These are phyloP conservation scores for Salix viminalis DNA, from an alignment of 345 rosid species.

Conservation along the genomic window DNA sequence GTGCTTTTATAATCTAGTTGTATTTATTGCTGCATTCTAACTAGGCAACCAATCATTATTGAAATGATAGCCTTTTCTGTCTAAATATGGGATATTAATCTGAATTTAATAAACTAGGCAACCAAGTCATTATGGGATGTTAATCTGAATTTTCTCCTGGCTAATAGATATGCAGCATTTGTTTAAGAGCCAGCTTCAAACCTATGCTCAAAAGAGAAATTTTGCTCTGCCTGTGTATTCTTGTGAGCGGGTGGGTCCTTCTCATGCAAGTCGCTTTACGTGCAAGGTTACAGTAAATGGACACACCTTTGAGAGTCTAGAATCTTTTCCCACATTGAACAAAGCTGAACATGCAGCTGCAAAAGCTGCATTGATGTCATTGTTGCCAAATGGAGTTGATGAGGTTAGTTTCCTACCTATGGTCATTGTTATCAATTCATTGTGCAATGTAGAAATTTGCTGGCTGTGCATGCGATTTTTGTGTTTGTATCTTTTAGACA, in stretches of 20 bases:
- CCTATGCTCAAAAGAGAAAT: slow-evolving; percentile 44
- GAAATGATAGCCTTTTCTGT: neutral
- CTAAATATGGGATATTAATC: neutral
- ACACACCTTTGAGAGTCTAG: slow-evolving; percentile 33
- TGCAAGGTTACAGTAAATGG: slow-evolving; percentile 47
- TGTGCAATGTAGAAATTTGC: neutral
- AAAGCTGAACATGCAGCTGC: slow-evolving; percentile 71
- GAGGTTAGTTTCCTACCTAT: slow-evolving; percentile 28
- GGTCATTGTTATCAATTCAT: slow-evolving; percentile 1
- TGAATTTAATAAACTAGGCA: neutral
- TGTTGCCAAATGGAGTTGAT: slow-evolving; percentile 26
- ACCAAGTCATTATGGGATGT: neutral
- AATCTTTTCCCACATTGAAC: slow-evolving; percentile 42
- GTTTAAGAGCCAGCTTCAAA: slow-evolving; percentile 50
- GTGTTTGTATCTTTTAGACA: neutral
- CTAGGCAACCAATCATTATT: neutral
- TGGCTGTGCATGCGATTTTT: neutral
- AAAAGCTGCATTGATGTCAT: slow-evolving; percentile 45
- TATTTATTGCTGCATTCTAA: too few species aligned
- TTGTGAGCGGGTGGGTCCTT: slow-evolving; percentile 46
- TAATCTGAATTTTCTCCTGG: neutral
- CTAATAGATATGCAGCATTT: slow-evolving; percentile 22
- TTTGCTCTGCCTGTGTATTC: slow-evolving; percentile 42
- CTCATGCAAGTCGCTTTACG: slow-evolving; percentile 54
- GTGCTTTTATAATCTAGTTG: too few species aligned